These are phyloP conservation scores for Colletotrichum agaves DNA, from an alignment of 2,329 filamentous ascomycete species.

Conservation along the genomic window DNA sequence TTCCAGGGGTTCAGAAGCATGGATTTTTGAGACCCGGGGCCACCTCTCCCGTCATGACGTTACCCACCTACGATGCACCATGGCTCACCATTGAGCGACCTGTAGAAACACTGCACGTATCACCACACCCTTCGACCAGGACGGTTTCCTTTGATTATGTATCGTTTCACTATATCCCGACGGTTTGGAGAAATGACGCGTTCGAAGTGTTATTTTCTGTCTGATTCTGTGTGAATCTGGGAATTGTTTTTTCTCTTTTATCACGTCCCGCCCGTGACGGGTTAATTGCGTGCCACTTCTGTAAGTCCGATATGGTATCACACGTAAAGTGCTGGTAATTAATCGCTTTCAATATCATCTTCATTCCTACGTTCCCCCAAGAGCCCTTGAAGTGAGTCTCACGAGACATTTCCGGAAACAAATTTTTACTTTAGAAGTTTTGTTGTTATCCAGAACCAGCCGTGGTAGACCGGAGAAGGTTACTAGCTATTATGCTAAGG, in stretches of 20 bases:
- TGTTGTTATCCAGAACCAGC: not conserved
- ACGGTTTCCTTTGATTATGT: conserved; percentile 5
- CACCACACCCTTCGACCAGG: not conserved
- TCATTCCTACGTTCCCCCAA: not conserved
- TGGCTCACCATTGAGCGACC: not conserved
- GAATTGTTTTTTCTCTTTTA: too few relatives aligned
- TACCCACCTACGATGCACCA: not conserved
- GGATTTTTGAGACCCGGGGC: not conserved
- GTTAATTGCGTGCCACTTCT: not conserved
- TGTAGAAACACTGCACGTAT: not conserved
- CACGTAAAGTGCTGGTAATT: not conserved
- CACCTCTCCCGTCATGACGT: not conserved
- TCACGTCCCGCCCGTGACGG: too few relatives aligned
- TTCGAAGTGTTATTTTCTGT: conserved; percentile 8
- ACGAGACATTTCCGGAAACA: not conserved
- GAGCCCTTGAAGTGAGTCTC: not conserved
- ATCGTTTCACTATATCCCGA: conserved; percentile 3
- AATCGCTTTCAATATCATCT: not conserved
- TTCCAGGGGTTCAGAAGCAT: not conserved
- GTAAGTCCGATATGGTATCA: not conserved
- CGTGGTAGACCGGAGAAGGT: not conserved
- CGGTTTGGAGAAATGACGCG: conserved; percentile 12
- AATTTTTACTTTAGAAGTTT: not conserved
- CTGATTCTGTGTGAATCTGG: too few relatives aligned
- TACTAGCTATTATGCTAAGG: not conserved